Base-by-base conservation (phyloP, 1,139 yeast species). In the Suhomyces yuchorum region DNA sequence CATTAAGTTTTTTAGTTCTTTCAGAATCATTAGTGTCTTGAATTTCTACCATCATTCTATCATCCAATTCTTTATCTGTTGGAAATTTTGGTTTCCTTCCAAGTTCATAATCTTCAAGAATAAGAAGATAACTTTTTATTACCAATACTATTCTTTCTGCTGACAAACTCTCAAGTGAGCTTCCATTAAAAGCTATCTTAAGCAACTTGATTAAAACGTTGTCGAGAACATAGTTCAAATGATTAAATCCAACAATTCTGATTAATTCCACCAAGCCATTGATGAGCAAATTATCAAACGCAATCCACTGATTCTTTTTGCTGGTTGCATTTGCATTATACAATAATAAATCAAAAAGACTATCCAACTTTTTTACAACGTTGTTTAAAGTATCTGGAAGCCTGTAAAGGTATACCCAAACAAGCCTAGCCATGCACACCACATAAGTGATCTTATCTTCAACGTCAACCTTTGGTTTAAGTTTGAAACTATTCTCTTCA, bases 371-470 rank as follows among this genome's bases (percentile, higher is more conserved):
- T 62, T 90, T 85, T 2, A 92, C 82, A 0, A 96, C 91, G 51
- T 87, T 86, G 62, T 92, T 92, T 56, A 92, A 71, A 0, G 97
- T 87, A 57, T 95, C 99, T 0, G 96, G 81, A 54, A 92, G 82
- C 51, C 99, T 76, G 63, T 86, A 89, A 28, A 92, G 70, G 60
- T 87, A 93, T 0, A 92, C 96, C 99, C 99, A 95, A 0, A 87
- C 66, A 32, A 95, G 70, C 48, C 97, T 71, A 0, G 96, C 78
- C 8, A 84, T 68, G 46, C 93, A 85, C 0, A 82, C 80, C 12
- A 89, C 77, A 44, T 83, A 78, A 1, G 82, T 79, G 1, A 81
- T 73, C 53, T 85, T 84, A 49, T 87, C 96, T 22, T 81, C 82
- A 35, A 60, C 72, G 56, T 68, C 75, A 37, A 71, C 41, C 66